phyloP scores from a whole-genome alignment of 345 rosid species.

The Syzygium jambos region DNA sequence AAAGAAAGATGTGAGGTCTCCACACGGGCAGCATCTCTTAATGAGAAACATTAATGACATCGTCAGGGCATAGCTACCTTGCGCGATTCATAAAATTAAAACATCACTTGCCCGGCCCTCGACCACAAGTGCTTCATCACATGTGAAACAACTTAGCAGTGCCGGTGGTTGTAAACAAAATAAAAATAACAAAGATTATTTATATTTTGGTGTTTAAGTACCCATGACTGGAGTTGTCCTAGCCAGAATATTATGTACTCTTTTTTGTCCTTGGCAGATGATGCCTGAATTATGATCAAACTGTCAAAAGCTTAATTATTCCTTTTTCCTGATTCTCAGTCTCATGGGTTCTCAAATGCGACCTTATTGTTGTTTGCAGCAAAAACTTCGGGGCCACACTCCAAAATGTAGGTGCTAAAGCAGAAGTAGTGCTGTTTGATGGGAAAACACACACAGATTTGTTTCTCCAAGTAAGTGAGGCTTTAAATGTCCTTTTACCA shows the following conservation, averaged over 20 bases:
- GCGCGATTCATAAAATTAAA: neutral
- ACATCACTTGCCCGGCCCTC: neutral
- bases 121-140: neutral
- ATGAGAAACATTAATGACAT: neutral
- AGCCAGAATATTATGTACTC: neutral
- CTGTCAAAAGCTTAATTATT: neutral
- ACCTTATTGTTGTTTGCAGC: conserved; percentile 31
- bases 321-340: neutral
- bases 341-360: neutral
- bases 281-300: neutral
- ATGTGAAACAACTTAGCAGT: neutral
- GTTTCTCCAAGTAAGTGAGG: conserved; percentile 70
- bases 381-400: conserved; percentile 54
- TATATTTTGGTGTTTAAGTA: neutral
- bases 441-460: conserved; percentile 94
- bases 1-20: neutral
- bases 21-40: neutral
- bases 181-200: neutral
- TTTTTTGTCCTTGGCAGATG: neutral
- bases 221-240: neutral
- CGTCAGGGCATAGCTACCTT: neutral
- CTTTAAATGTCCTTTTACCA: neutral
- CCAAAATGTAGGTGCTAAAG: conserved; percentile 45
- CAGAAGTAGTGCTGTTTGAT: conserved; percentile 46
- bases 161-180: neutral